Conservation (phyloP, 495 filamentous ascomycete species). For the Endocarpon pusillum region DNA sequence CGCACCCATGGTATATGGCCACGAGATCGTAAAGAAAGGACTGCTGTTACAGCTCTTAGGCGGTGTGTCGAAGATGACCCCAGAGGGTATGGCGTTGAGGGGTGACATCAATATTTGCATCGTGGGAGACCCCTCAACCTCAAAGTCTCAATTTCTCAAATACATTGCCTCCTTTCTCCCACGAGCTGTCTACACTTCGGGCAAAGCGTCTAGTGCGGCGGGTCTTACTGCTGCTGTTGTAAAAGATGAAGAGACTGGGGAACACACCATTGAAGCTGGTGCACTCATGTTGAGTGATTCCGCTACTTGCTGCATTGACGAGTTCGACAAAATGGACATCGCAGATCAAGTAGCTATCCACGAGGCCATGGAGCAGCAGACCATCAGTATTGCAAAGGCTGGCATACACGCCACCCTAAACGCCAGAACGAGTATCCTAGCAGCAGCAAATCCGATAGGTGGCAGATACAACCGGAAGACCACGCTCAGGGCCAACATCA, state of each 20-base stretch:
- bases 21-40: constrained; percentile 96
- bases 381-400: constrained; percentile 97
- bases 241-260: constrained; percentile 94
- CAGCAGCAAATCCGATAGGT: constrained; percentile 90
- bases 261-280: constrained; percentile 97
- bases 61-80: constrained; percentile 66
- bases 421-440: constrained; percentile 84
- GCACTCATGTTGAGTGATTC: constrained; percentile 94
- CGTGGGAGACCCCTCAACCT: constrained; percentile 94
- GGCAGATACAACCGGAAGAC: constrained; percentile 93
- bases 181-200: constrained; percentile 92
- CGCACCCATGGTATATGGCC: constrained; percentile 94
- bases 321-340: constrained; percentile 99
- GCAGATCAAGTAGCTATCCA: constrained; percentile 96
- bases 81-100: constrained; percentile 82
- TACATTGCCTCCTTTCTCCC: constrained; percentile 93
- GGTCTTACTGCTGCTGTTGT: constrained; percentile 96
- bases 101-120: constrained; percentile 99
- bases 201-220: constrained; percentile 92
- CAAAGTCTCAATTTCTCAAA: constrained; percentile 96
- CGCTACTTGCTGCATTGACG: constrained; percentile 95
- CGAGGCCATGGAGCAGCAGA: constrained; percentile 99
- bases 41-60: constrained; percentile 84
- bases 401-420: constrained; percentile 98
- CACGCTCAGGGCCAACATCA: constrained; percentile 84